Conservation (phyloP, 2,329 filamentous ascomycete species). For the Lojkania enalia region DNA sequence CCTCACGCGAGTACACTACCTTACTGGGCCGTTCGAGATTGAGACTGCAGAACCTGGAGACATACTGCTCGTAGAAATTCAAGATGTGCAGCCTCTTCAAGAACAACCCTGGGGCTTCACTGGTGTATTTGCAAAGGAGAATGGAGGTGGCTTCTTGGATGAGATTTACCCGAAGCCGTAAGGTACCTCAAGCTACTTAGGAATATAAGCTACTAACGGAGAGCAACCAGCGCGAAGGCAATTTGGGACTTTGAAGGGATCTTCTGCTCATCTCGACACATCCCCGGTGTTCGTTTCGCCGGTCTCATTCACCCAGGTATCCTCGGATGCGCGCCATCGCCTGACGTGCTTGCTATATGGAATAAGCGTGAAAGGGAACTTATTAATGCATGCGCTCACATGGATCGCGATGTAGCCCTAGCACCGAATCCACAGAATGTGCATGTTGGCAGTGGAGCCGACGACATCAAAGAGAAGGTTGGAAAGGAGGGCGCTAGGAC, state of each 20-base stretch:
- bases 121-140: conserved; percentile 75
- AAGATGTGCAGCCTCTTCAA: conserved; percentile 87
- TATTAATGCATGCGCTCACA: conserved; percentile 67
- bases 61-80: conserved; percentile 83
- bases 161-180: conserved; percentile 83
- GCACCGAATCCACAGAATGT: conserved; percentile 72
- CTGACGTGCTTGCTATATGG: conserved; percentile 78
- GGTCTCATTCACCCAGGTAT: conserved; percentile 92
- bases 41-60: conserved; percentile 84
- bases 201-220: not conserved
- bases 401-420: conserved; percentile 73
- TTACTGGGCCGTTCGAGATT: conserved; percentile 87
- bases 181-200: conserved; percentile 27
- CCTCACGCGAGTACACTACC: conserved; percentile 81
- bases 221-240: conserved; percentile 62
- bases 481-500: conserved; percentile 80
- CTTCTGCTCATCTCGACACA: conserved; percentile 79
- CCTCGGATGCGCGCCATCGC: conserved; percentile 82
- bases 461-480: conserved; percentile 65
- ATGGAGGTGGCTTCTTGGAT: conserved; percentile 87
- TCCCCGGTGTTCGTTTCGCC: conserved; percentile 75
- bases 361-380: conserved; percentile 81
- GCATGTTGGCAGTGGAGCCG: conserved; percentile 69
- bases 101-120: conserved; percentile 90
- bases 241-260: conserved; percentile 80